A percentile compares a stretch with the other conserved stretches of the same genome.
Conservation (phyloP, 495 filamentous ascomycete species). For the Aspergillus ostianus region DNA sequence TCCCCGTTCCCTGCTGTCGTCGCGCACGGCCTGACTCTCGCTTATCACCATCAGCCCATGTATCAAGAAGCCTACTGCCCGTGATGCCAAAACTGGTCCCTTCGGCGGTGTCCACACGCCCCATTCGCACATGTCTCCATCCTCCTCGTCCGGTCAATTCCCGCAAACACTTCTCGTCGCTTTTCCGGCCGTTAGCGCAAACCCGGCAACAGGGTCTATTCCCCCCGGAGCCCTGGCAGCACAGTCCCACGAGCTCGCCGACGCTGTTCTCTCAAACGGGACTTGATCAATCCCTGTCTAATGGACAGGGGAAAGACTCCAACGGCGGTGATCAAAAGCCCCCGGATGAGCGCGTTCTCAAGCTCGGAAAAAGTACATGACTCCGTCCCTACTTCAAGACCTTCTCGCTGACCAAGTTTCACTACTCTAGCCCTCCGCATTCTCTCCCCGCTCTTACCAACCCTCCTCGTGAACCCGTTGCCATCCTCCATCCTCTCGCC, state of each 20-base stretch:
- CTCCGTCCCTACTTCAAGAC: neutral
- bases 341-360: constrained; percentile 77
- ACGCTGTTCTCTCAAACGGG: constrained; percentile 26
- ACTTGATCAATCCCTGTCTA: constrained; percentile 11
- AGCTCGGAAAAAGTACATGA: constrained; percentile 80
- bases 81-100: constrained; percentile 39
- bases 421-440: constrained; percentile 66
- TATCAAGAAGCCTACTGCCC: constrained; percentile 7
- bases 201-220: constrained; percentile 31
- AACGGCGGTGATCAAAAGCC: constrained; percentile 42
- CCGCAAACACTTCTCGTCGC: constrained; percentile 28
- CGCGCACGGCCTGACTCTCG: neutral
- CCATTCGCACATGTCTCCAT: constrained; percentile 10
- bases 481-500: constrained; percentile 86
- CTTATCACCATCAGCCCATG: neutral
- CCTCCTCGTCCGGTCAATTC: neutral
- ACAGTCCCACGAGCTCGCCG: constrained; percentile 17
- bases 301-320: constrained; percentile 15
- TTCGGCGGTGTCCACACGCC: constrained; percentile 11
- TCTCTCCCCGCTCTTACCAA: constrained; percentile 83
- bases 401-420: constrained; percentile 2
- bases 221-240: constrained; percentile 29
- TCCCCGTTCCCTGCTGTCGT: neutral
- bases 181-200: constrained; percentile 27
- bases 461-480: constrained; percentile 75